Base-by-base conservation (phyloP, 768 basidiomycete species). In the Tulasnella sp. region DNA sequence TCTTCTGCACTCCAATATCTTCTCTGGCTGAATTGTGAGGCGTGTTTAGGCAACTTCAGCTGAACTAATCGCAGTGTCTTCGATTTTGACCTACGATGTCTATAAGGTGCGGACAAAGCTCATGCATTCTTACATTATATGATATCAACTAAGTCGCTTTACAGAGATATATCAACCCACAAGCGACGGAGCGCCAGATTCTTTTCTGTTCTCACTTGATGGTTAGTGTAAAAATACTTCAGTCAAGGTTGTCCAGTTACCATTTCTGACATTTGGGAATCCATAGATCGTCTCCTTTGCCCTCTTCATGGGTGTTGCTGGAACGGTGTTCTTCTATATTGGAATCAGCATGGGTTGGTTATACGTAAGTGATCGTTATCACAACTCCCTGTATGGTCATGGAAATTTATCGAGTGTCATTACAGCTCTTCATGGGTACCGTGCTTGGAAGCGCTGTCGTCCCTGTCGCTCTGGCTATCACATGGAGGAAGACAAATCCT, bases 291-390 rank as follows among this genome's bases (percentile, higher is more conserved):
- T 74, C 0, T 69, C 80, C 26, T 89, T 85, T 66, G 87, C 85
- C 0, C 65, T 91, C 42, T 75, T 87, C 34, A 91, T 90, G 79
- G 90, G 83, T 21, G 65, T 91, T n/a, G 83, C 86, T 0, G 90
- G 90, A 0, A 70, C 86, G 29, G 85, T 90, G 53, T 95, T 95
- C 76, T 89, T 75, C 72, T 92, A 86, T 69, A 90, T 93, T 64
- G 91, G 91, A 5, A 83, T 94, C 26, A 88, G 86, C 24, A 86
- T 94, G 86, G 91, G 91, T 21, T 94, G 90, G 88, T 82, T 94
- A 58, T 93, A 93, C 65, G 85, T 88, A 64, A 51, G 84, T 76
- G 23, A 10, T 41, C 5, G 47, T 32, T 23, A n/a, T n/a, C 43
- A 26, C 3, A n/a, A 30, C 41, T 11, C 11, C 11, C 11, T 43